Conservation (phyloP, 345 rosid genomes). For the Triadica sebifera region DNA sequence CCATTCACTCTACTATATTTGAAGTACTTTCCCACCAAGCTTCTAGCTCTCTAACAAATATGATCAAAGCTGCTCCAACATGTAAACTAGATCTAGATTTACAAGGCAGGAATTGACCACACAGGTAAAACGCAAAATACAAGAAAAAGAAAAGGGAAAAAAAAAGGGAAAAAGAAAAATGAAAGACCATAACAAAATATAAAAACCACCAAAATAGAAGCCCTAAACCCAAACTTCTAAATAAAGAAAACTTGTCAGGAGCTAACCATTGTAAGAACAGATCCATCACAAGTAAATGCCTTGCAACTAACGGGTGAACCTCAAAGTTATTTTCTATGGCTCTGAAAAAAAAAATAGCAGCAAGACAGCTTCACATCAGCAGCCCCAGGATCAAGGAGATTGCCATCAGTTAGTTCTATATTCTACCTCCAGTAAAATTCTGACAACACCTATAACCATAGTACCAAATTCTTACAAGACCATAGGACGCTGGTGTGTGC, state of each 20-base stretch:
- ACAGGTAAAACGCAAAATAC: slow-evolving; percentile 1
- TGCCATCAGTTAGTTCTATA: background rate
- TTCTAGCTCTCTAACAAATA: slow-evolving; percentile 20
- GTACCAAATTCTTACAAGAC: background rate
- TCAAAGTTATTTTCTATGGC: background rate
- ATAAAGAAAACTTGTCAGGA: slow-evolving; percentile 30
- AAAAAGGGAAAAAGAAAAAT: background rate
- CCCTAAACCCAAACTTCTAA: slow-evolving; percentile 38
- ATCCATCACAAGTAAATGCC: slow-evolving; percentile 10
- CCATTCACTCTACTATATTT: slow-evolving; percentile 14
- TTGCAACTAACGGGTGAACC: background rate
- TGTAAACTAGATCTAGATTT: slow-evolving; percentile 16
- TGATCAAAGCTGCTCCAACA: background rate
- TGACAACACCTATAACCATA: background rate
- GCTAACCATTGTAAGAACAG: slow-evolving; percentile 25
- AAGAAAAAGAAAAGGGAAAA: background rate
- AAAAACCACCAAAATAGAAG: slow-evolving; percentile 22
- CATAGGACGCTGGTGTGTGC: background rate
- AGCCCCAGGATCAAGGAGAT: background rate
- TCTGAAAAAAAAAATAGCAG: background rate
- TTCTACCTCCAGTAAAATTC: background rate
- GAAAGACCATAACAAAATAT: slow-evolving; percentile 1
- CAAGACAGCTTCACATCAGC: slow-evolving; percentile 8
- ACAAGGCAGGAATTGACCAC: slow-evolving; percentile 24
- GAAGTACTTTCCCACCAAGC: slow-evolving; percentile 27